Evolutionary conservation across 2,329 filamentous ascomycete species (phyloP), one percentile per base, ranked within the genome.

Genomic region (Penicillium sp.): DNA sequence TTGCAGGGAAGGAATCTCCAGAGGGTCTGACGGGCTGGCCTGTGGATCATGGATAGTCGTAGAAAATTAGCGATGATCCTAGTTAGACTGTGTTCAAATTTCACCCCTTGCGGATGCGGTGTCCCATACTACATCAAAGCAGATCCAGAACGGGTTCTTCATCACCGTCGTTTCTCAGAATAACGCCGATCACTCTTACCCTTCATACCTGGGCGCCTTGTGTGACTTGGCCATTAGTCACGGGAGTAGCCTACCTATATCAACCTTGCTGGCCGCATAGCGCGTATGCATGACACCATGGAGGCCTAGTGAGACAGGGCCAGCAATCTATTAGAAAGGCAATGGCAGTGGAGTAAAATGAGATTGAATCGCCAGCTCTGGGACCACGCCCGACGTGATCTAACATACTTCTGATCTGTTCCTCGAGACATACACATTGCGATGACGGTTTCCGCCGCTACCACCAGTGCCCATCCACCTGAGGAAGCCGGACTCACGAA

Each of bases 1-100:
- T 17, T 45, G 22, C 42, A 24, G 42, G 42, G 22, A 45, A 45
- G 42, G 42, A 45, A 45, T 45, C 22, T 19, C 5, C 22, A 22
- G 42, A 19, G 42, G n/a, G 22, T 22, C 42, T 45, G 42, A 19
- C 42, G 42, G 42, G 42, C 42, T 45, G 22, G 42, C 3, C 42
- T 19, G 42, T 45, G 42, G 42, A 24, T 24, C n/a, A 45, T 45
- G 42, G 42, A 45, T 45, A 24, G 22, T 24, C 22, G 42, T 45
- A 45, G 42, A 24, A 24, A 45, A 45, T 45, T 45, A 45, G 42
- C 42, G 22, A 45, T 45, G n/a, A 45, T 45, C 42, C 42, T 45
- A 19, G 13, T 45, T 45, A 19, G 42, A 5, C 42, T 19, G n/a
- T 19, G 6, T 45, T 45, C 42, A 45, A 17, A 3, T 19, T 45